Evolutionary conservation across 2,329 filamentous ascomycete genomes (phyloP), one percentile per base, ranked within the genome.

Genomic region (Epichloe uncinata): DNA sequence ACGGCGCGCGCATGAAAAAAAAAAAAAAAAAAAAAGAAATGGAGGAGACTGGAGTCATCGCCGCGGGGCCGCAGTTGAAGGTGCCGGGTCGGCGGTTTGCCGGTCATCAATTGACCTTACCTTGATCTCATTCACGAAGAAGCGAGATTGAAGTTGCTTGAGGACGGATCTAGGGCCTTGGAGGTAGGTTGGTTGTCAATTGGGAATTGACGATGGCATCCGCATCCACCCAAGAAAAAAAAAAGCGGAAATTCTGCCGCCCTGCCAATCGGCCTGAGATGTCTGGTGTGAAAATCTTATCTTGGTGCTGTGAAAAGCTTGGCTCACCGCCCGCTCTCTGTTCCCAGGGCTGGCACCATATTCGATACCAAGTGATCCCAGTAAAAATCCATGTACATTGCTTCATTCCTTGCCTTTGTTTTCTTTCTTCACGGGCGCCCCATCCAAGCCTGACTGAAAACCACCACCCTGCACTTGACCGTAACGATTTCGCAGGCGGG

Each of bases 161-260:
- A 35, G 35, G 26, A 13, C 18, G 42, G 15, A 2, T 5, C 35
- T 5, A 26, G 16, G 12, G 22, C 8, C 13, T 22, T n/a, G 15
- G 18, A 20, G 13, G 15, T 40, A 11, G 22, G 26, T 38, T 42
- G 22, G 30, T 16, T 45, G 36, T 16, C 35, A 33, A 26, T 45
- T 13, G 26, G 30, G 36, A 18, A 37, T 36, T 40, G 22, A 37
- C 33, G 20, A 36, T 38, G 42, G 42, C 30, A 40, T 44, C 4
- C 5, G 26, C 26, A 15, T 36, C 35, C 35, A 12, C 26, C 33
- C 42, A 40, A 20, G 33, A 37, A 30, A 48, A 22, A 46, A 46
- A 45, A 50, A 53, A 51, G 46, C 34, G 34, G 42, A 18, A 47
- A 53, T 53, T 53, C 46, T 53, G 51, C 51, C 51, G 43, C 35